Evolutionary conservation across 768 basidiomycete species (phyloP), one percentile per base, ranked within the genome.

Genomic region (Gautieria morchelliformis): DNA sequence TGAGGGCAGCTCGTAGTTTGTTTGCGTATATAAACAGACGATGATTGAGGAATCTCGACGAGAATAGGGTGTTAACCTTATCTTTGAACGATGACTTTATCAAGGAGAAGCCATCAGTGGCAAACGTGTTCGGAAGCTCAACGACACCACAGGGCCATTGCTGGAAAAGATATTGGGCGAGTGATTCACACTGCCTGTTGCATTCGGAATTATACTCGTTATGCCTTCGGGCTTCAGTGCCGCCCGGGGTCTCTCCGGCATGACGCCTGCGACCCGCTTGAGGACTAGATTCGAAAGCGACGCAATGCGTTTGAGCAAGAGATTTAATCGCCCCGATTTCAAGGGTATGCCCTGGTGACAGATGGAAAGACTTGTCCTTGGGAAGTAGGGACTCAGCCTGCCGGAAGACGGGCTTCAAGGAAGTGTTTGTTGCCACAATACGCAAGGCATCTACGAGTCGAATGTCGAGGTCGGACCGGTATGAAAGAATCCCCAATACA

Each of bases 141-240:
- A 57, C 54, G 11, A 45, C 60, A 45, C 63, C 58, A 27, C 57
- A 62, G 19, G 67, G 66, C 66, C 67, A 67, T 42, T 54, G 46
- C 3, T 27, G 2, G 4, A 59, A 17, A 30, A 67, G 30, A n/a
- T 1, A 14, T 0, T 30, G 6, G 9, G 58, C 58, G 4, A 44
- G 20, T 17, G 42, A 44, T n/a, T 17, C 7, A 19, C 42, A 44
- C 20, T 44, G 42, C 10, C 9, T 9, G 7, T 44, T 19, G 42
- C 42, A 22, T 19, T 8, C 8, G 11, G 11, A 14, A 44, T 22
- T 5, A 17, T 44, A 44, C 2, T 9, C 11, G 14, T 9, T 14
- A 3, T 14, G 4, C 35, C 35, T 37, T 37, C 35, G 20, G 17
- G 42, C 10, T 44, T 5, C 17, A 19, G 17, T n/a, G 17, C 5